Percentiles rank a stretch among this genome's conserved stretches.
These are phyloP conservation scores for Lophiotrema nucula DNA, from an alignment of 495 filamentous ascomycete genomes.

Conservation along the genomic window DNA sequence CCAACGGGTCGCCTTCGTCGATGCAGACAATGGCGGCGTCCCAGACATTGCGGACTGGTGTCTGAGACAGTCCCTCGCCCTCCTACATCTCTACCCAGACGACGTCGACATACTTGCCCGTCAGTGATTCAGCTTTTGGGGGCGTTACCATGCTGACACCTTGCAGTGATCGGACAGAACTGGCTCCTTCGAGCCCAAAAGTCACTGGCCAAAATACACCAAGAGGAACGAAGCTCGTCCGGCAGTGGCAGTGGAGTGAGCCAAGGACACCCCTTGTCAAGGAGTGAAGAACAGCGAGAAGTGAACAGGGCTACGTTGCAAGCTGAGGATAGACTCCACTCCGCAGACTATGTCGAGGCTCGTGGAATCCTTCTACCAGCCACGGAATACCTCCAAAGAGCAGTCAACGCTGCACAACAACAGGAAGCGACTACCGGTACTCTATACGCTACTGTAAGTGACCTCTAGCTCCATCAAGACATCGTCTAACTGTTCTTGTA, in stretches of 20 bases:
- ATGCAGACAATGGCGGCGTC: constrained; percentile 48
- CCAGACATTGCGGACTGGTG: constrained; percentile 50
- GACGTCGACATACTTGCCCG: constrained; percentile 48
- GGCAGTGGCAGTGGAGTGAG: constrained; percentile 38
- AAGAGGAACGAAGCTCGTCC: constrained; percentile 44
- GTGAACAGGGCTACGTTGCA: constrained; percentile 30
- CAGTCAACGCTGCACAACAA: constrained; percentile 43
- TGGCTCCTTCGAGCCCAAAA: constrained; percentile 54
- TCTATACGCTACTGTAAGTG: constrained; percentile 47
- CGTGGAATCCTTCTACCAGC: constrained; percentile 49
- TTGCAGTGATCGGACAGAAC: constrained; percentile 47
- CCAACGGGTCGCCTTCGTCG: constrained; percentile 50
- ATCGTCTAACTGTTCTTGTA: constrained; percentile 18
- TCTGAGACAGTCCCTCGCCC: constrained; percentile 45
- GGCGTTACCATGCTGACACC: constrained; percentile 7
- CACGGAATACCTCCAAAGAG: constrained; percentile 49
- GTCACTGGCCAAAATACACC: constrained; percentile 49
- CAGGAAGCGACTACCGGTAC: constrained; percentile 43
- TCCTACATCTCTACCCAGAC: constrained; percentile 45
- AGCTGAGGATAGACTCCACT: constrained; percentile 43
- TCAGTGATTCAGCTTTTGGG: constrained; percentile 22
- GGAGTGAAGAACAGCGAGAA: constrained; percentile 31
- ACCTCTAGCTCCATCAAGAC: not conserved
- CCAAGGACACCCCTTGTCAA: constrained; percentile 13
- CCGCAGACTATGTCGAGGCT: constrained; percentile 52